A percentile compares a stretch with the other conserved stretches of the same genome.
These are phyloP conservation scores for Coemansia sp. DNA, from an alignment of 192 early-diverging fungal genomes.

Conservation along the genomic window DNA sequence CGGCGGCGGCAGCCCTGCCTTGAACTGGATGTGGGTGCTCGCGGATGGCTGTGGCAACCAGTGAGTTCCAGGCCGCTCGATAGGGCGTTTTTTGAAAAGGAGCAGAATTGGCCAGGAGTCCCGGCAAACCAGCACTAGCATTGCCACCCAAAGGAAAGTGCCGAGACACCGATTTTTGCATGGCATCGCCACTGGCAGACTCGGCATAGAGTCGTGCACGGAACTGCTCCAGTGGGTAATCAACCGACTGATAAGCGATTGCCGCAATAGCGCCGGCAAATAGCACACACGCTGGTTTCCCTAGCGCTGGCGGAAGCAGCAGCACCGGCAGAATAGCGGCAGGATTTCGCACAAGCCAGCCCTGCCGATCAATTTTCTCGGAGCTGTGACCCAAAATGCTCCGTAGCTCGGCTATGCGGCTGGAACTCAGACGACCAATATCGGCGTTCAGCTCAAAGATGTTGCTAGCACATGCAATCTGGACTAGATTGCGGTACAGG, in stretches of 20 bases:
- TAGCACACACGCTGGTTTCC: slow-evolving; percentile 56
- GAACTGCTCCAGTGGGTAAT: slow-evolving; percentile 67
- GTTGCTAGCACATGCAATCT: slow-evolving; percentile 25
- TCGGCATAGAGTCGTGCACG: slow-evolving; percentile 63
- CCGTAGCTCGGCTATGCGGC: slow-evolving; percentile 27
- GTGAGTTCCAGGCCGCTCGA: slow-evolving; percentile 29
- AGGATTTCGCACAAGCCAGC: slow-evolving; percentile 29
- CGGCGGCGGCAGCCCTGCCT: background rate
- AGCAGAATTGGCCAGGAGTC: background rate
- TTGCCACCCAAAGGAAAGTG: slow-evolving; percentile 18
- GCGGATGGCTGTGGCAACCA: slow-evolving; percentile 25
- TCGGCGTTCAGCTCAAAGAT: slow-evolving; percentile 13
- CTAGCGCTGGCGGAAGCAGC: slow-evolving; percentile 44
- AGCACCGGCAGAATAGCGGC: slow-evolving; percentile 21
- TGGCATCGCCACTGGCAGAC: slow-evolving; percentile 48
- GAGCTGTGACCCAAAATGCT: slow-evolving; percentile 19
- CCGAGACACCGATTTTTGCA: slow-evolving; percentile 24
- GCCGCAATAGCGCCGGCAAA: slow-evolving; percentile 58
- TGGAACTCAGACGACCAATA: slow-evolving; percentile 23
- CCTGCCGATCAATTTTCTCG: slow-evolving; percentile 23
- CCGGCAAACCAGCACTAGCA: background rate
- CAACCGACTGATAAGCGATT: slow-evolving; percentile 67
- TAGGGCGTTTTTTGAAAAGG: slow-evolving; percentile 17
- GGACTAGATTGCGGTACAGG: slow-evolving; percentile 51
- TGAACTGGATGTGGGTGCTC: slow-evolving; percentile 30